Percentiles rank a stretch among this genome's conserved stretches.
Evolutionary conservation across 2,329 filamentous ascomycete genomes (phyloP).

Genomic region (Neofusicoccum cordaticola): DNA sequence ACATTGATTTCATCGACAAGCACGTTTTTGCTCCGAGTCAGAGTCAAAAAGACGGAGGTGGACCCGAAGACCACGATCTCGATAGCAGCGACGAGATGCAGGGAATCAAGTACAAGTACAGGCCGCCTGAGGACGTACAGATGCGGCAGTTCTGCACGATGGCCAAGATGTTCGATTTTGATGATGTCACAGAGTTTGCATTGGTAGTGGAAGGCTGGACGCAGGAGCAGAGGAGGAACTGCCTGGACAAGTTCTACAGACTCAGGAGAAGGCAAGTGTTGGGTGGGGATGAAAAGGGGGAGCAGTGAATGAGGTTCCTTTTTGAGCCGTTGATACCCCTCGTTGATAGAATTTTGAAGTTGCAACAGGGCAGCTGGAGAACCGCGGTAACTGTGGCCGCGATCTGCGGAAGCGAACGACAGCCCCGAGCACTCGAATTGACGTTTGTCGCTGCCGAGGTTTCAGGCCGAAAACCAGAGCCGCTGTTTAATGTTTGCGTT

Average conservation of each 20-base stretch:
- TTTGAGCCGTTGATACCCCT: slow-evolving; percentile 8
- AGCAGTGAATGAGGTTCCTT: slow-evolving; percentile 1
- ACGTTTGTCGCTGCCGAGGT: neutral
- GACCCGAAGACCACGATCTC: slow-evolving; percentile 19
- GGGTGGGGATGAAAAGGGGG: slow-evolving; percentile 8
- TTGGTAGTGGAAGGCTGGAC: slow-evolving; percentile 88
- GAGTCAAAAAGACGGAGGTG: slow-evolving; percentile 22
- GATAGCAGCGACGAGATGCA: slow-evolving; percentile 23
- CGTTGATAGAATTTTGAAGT: neutral
- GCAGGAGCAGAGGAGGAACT: slow-evolving; percentile 74
- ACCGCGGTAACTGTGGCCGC: neutral
- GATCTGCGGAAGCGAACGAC: slow-evolving; percentile 14
- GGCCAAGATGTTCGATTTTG: slow-evolving; percentile 75
- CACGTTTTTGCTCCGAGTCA: slow-evolving; percentile 57
- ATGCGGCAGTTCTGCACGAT: slow-evolving; percentile 87
- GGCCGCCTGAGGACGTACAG: slow-evolving; percentile 71
- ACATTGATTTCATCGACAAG: slow-evolving; percentile 51
- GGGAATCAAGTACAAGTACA: slow-evolving; percentile 59
- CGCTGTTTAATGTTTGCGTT: neutral
- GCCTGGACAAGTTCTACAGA: slow-evolving; percentile 76
- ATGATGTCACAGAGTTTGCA: slow-evolving; percentile 77
- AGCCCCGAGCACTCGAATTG: neutral
- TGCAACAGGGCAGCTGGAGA: slow-evolving; percentile 8
- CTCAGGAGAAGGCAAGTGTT: slow-evolving; percentile 54
- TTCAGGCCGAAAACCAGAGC: neutral